A percentile compares a stretch with the other conserved stretches of the same genome.
Conservation (phyloP, 768 basidiomycete species). For the Serendipita vermifera region DNA sequence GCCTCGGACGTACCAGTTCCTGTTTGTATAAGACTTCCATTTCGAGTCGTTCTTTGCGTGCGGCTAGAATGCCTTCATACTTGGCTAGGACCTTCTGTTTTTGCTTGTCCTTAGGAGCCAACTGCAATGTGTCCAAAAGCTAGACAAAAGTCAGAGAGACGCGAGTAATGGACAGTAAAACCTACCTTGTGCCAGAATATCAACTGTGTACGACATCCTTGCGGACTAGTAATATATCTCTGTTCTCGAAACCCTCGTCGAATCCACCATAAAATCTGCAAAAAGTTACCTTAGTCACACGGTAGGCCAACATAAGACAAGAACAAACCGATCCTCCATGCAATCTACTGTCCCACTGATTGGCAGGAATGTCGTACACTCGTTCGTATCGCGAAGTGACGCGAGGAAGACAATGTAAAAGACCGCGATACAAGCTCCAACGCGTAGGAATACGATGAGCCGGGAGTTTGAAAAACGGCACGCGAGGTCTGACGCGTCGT, state of each 20-base stretch:
- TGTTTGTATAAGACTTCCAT: conserved; percentile 36
- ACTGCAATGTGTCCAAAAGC: conserved; percentile 42
- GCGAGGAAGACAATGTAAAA: conserved; percentile 43
- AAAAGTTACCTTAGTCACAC: conserved; percentile 13
- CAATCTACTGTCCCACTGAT: not conserved
- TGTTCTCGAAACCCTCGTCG: conserved; percentile 40
- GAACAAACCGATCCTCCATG: not conserved
- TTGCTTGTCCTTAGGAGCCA: conserved; percentile 37
- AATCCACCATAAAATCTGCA: conserved; percentile 47
- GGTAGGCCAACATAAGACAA: conserved; percentile 28
- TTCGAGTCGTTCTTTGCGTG: conserved; percentile 35
- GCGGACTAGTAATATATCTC: conserved; percentile 41
- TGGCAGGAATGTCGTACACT: not conserved
- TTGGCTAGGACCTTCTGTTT: conserved; percentile 33
- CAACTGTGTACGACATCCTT: conserved; percentile 28
- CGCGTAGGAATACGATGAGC: conserved; percentile 67
- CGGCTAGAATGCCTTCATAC: conserved; percentile 45
- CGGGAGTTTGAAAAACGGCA: conserved; percentile 53
- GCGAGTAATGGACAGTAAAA: not conserved
- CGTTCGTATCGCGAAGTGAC: conserved; percentile 23
- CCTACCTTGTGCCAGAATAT: not conserved
- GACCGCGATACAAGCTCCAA: conserved; percentile 62
- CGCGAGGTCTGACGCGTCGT: conserved; percentile 43
- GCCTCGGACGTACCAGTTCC: conserved; percentile 35
- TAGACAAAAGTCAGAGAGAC: conserved; percentile 36